Base-by-base conservation (phyloP, 2,329 filamentous ascomycete species). In the Beauveria bassiana region DNA sequence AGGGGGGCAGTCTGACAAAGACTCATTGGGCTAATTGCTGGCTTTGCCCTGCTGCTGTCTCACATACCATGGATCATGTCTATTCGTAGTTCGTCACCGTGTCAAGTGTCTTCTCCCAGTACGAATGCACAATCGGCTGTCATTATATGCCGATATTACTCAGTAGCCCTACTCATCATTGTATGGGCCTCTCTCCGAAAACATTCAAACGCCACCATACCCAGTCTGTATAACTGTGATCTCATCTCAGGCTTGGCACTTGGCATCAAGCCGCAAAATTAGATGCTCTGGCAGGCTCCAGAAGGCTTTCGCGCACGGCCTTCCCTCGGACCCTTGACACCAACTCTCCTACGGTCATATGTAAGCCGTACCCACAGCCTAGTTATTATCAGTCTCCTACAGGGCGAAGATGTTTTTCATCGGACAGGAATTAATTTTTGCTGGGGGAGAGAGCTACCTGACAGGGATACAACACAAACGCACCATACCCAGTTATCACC, bases 21-120 rank as follows among this genome's bases (percentile, higher is more conserved):
- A 40, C 38, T 24, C 18, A n/a, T 24, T 10, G 34, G 38, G 31
- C 42, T 38, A 10, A 5, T 10, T 47, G 8, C 18, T 18, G 26
- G 42, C 22, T 22, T 22, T 42, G 28, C 26, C 43, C 28, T 49
- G 2, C 46, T 49, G 18, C 26, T 46, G 46, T 59, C 56, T 59
- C 34, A 59, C 26, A 52, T 59, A 47, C 57, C 31, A 59, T 52
- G 57, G 47, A 45, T 52, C 57, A 52, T 52, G 57, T 52, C 57
- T 31, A 31, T 34, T 34, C 31, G 31, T 59, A 22, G 57, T 59
- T 59, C 57, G 47, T 52, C 57, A 59, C 6, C 49, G 31, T 34
- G 31, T 34, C 31, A 34, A 34, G 31, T 31, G 28, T 31, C 31
- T 34, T 14, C 10, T 38, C 12, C 31, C 34, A 38, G 34, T 38